phyloP scores from a whole-genome alignment of 2,329 filamentous ascomycete genomes.

The Aureobasidium melanogenum region DNA sequence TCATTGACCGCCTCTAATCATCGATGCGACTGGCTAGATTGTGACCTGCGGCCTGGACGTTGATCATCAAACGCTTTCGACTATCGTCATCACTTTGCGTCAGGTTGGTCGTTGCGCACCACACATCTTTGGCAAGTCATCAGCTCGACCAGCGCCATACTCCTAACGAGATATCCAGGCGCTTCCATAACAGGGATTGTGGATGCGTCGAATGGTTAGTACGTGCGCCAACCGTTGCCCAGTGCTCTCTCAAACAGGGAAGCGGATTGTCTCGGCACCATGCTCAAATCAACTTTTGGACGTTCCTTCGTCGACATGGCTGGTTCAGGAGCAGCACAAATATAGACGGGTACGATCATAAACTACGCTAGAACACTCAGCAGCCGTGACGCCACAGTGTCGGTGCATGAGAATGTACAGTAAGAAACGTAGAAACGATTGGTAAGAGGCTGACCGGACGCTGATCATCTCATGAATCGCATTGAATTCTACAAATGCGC shows the following conservation, averaged over 20 bases:
- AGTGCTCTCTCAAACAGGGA: conserved; percentile 7
- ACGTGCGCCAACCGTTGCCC: background rate
- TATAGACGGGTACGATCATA: background rate
- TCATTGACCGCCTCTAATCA: background rate
- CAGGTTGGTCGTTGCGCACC: background rate
- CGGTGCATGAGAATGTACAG: background rate
- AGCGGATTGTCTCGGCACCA: conserved; percentile 6
- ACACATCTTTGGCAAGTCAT: background rate
- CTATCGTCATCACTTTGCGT: conserved; percentile 3
- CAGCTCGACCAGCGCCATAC: background rate
- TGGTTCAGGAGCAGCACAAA: background rate
- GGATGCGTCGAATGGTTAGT: background rate
- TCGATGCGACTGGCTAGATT: background rate
- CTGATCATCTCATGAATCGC: background rate
- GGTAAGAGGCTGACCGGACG: conserved; percentile 3
- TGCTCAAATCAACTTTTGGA: background rate
- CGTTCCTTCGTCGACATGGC: background rate
- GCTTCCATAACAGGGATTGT: conserved; percentile 2
- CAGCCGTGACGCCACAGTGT: conserved; percentile 1
- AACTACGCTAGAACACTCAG: background rate
- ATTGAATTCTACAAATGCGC: background rate
- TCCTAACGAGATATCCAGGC: background rate
- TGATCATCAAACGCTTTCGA: background rate
- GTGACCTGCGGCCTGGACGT: background rate
- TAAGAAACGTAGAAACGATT: conserved; percentile 1